Conservation (phyloP, 2,329 filamentous ascomycete species). For the Colletotrichum musae region DNA sequence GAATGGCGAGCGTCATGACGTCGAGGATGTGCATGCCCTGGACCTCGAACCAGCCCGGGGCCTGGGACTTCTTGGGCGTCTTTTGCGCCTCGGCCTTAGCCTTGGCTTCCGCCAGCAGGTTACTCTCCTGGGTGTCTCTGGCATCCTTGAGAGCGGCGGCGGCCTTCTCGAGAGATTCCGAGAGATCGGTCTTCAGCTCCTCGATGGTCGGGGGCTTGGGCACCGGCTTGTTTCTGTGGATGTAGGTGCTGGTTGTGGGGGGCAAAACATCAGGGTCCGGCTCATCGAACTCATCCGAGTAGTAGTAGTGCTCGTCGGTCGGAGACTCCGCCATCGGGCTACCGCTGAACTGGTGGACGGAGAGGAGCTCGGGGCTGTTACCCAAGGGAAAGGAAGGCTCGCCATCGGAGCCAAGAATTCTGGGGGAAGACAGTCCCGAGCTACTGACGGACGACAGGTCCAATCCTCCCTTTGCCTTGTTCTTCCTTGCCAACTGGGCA, state of each 20-base stretch:
- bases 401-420: slow-evolving; percentile 61
- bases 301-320: slow-evolving; percentile 61
- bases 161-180: slow-evolving; percentile 78
- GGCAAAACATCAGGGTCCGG: slow-evolving; percentile 86
- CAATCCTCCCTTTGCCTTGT: slow-evolving; percentile 71
- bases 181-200: slow-evolving; percentile 79
- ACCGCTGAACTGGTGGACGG: slow-evolving; percentile 55
- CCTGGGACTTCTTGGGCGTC: slow-evolving; percentile 62
- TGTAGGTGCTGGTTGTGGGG: slow-evolving; percentile 98
- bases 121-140: slow-evolving; percentile 52
- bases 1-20: slow-evolving; percentile 93
- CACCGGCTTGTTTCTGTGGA: slow-evolving; percentile 84
- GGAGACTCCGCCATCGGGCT: slow-evolving; percentile 63
- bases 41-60: slow-evolving; percentile 85
- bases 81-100: slow-evolving; percentile 4
- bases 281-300: slow-evolving; percentile 74
- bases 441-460: slow-evolving; percentile 65
- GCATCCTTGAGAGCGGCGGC: slow-evolving; percentile 76
- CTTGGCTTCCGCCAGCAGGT: slow-evolving; percentile 18
- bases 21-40: slow-evolving; percentile 95
- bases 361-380: slow-evolving; percentile 68
- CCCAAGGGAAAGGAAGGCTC: slow-evolving; percentile 73
- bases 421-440: slow-evolving; percentile 54
- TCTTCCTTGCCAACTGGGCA: slow-evolving; percentile 84
- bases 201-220: slow-evolving; percentile 87